Base-by-base conservation (phyloP, 2,329 filamentous ascomycete species). In the Pseudogymnoascus sp. region DNA sequence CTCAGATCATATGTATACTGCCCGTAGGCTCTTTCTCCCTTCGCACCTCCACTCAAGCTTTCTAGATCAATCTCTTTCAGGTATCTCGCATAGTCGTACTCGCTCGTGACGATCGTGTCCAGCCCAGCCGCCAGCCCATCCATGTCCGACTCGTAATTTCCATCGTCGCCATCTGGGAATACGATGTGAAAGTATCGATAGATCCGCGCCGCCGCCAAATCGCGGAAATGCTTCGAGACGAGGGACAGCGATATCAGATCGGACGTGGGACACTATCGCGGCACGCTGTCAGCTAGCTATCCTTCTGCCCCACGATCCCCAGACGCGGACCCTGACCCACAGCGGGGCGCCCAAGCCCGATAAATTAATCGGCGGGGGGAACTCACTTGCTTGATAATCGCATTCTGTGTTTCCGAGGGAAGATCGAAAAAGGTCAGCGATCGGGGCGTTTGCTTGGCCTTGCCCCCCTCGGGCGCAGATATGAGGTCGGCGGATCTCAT, bases 61-160 rank as follows among this genome's bases (percentile, higher is more conserved):
- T 86, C 83, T 65, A 88, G 76, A 33, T 76, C 79, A 38, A 88
- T 74, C 63, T 82, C 79, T 65, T 78, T 78, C 31, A 87, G 74
- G 69, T 86, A 80, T 66, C 80, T 75, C 26, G 82, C 82, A 74
- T 87, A 87, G 72, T 87, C 78, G 74, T 86, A 86, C 31, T 86
- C 79, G 76, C 84, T 87, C 0, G 83, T 83, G 31, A 80, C 82
- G 62, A 88, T 81, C 3, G 85, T 86, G 63, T 86, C 81, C 59
- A 88, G 77, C 3, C 83, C 81, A 21, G 78, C 78, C 1, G 84
- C 82, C 35, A 87, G 77, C 4, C 80, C 78, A 67, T 86, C 83
- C 59, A 84, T 80, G n/a, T 79, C 77, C 0, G 77, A 79, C 59
- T 84, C 82, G 68, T 78, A 81, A 40, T 72, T 73, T 1, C 76